Base-by-base conservation (phyloP, 768 basidiomycete genomes). In the Termitomyces sp. region DNA sequence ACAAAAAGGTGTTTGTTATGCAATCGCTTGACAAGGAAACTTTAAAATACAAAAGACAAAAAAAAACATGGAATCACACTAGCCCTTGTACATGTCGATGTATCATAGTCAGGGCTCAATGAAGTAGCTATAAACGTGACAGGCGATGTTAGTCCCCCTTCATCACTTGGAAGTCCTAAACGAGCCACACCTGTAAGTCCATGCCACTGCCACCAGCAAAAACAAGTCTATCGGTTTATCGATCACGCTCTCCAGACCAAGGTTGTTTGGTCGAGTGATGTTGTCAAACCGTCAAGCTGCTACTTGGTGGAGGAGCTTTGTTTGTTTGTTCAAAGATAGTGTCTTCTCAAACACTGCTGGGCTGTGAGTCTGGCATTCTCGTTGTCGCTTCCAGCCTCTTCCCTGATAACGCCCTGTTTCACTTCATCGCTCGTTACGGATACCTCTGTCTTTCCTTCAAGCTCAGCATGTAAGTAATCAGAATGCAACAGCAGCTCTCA, bases 41-140 rank as follows among this genome's bases (percentile, higher is more conserved):
- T 53, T 54, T 25, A 29, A n/a, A 56, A 42, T 20, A 56, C 54
- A 55, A 56, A 20, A 56, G 11, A 56, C 54, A 43, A 56, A 45
- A 54, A 54, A 37, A 32, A 42, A 42, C 11, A n/a, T 42, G 15
- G 15, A 32, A n/a, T 32, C 9, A 32, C 38, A 20, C 54, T 31
- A 8, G 32, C 8, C 42, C 43, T 43, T 56, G 31, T 42, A 32
- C 36, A 37, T 29, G 52, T 15, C 34, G 38, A 25, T 38, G 12
- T 8, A 25, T 38, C 15, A 25, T 1, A 12, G 52, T 20, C 42
- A 56, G 31, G 54, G 31, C 29, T 55, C 17, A 42, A 55, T 31
- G 31, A 32, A 31, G 31, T 11, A 45, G 43, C 54, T 20, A 31
- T 31, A 11, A 17, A 38, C 42, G 45, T 56, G 54, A 8, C 31